phyloP scores from a whole-genome alignment of 352 stramenopile genomes.

The Peronospora tabacina region DNA sequence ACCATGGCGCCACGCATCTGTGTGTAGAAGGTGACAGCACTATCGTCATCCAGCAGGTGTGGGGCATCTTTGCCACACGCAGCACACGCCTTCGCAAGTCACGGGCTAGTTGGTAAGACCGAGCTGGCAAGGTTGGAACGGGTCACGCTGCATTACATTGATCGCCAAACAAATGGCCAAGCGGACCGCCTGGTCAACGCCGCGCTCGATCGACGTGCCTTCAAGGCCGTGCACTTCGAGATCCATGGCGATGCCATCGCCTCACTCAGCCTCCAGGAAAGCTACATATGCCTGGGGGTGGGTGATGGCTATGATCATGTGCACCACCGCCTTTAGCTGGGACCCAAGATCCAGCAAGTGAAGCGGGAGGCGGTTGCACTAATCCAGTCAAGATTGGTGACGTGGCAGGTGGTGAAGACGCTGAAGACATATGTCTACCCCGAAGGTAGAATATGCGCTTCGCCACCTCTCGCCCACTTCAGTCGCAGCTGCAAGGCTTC shows the following conservation, averaged over 20 bases:
- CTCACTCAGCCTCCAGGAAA: neutral
- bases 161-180: neutral
- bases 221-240: no score
- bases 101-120: neutral
- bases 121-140: neutral
- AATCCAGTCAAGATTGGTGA: neutral
- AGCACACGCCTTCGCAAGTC: neutral
- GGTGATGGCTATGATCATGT: no score
- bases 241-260: neutral
- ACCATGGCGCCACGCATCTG: conserved; percentile 2
- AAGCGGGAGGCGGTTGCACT: conserved; percentile 4
- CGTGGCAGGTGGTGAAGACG: conserved; percentile 1
- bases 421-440: neutral
- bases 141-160: neutral
- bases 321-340: no score
- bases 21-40: conserved; percentile 14
- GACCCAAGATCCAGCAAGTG: conserved; percentile 6
- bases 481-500: no score
- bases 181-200: conserved; percentile 2
- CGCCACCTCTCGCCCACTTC: neutral
- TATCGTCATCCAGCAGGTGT: conserved; percentile 10
- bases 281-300: conserved; percentile 3
- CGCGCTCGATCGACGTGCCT: no score
- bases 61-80: neutral
- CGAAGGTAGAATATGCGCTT: neutral